These are phyloP conservation scores for Solanum hybrid DNA, from an alignment of 305 asterid species.

Conservation along the genomic window DNA sequence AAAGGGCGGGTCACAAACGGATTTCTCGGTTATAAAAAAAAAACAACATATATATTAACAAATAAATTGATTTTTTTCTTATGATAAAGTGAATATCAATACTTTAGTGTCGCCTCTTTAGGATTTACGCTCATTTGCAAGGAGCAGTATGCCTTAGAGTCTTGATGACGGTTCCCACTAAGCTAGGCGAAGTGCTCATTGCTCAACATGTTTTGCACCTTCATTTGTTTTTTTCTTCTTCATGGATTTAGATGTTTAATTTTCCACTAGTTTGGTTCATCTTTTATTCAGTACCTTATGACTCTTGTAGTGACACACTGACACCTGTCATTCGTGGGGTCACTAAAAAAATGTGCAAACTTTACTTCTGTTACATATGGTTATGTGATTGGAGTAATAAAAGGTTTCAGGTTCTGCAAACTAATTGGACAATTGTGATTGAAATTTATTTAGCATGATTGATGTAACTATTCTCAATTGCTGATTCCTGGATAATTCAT, in stretches of 20 bases:
- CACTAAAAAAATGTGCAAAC: background rate
- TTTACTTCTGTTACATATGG: background rate
- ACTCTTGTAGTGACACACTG: background rate
- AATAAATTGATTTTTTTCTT: background rate
- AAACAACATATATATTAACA: background rate
- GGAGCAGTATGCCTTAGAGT: background rate
- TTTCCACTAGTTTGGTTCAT: background rate
- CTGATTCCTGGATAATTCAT: background rate
- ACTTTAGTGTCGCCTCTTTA: background rate
- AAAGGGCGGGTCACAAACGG: too few relatives aligned
- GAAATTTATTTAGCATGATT: background rate
- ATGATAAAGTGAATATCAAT: background rate
- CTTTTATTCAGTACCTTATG: background rate
- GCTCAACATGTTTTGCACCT: background rate
- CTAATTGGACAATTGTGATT: background rate
- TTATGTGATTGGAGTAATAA: background rate
- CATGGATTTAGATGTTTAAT: background rate
- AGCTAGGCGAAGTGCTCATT: background rate
- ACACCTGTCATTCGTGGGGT: background rate
- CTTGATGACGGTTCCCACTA: background rate
- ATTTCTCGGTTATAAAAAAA: too few relatives aligned
- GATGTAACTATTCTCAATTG: background rate
- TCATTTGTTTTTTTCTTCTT: background rate
- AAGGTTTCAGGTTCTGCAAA: background rate
- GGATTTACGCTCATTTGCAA: background rate